A percentile compares a stretch with the other conserved stretches of the same genome.
Evolutionary conservation across 139 green algal species (phyloP).

Genomic region (Tetradesmus obliquus): DNA sequence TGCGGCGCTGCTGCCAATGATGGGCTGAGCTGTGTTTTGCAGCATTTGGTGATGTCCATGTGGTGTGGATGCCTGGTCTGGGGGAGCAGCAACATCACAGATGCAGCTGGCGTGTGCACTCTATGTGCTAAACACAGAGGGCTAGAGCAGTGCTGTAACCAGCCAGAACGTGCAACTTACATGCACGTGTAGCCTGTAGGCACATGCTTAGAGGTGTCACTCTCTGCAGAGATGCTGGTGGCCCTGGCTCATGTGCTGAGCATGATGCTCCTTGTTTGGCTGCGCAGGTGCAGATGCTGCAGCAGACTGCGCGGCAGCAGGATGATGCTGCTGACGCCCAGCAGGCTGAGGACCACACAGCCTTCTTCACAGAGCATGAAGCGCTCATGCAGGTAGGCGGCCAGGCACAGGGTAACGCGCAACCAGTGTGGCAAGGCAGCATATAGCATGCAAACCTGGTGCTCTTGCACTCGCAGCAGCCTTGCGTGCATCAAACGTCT

Average conservation of each 20-base stretch:
- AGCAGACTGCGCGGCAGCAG: constrained; percentile 26
- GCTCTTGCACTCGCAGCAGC: too few relatives aligned
- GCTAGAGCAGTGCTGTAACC: too few relatives aligned
- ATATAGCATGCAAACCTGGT: background rate
- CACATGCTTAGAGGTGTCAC: background rate
- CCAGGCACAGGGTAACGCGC: background rate
- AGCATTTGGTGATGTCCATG: too few relatives aligned
- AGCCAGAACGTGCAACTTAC: background rate
- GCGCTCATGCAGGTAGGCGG: constrained; percentile 42
- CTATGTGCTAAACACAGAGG: too few relatives aligned
- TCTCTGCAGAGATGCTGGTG: background rate
- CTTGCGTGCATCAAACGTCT: too few relatives aligned
- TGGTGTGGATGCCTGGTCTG: too few relatives aligned
- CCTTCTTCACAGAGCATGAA: constrained; percentile 29
- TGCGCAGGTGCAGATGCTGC: constrained; percentile 33
- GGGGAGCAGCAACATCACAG: too few relatives aligned
- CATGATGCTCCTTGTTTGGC: background rate
- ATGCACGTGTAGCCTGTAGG: background rate
- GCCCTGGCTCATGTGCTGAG: background rate
- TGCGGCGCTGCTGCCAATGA: too few relatives aligned
- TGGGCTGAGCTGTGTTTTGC: too few relatives aligned
- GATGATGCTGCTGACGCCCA: background rate
- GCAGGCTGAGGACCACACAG: background rate
- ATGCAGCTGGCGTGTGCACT: too few relatives aligned
- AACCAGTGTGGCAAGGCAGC: background rate